phyloP scores from a whole-genome alignment of 495 filamentous ascomycete genomes.

The Podospora comata region DNA sequence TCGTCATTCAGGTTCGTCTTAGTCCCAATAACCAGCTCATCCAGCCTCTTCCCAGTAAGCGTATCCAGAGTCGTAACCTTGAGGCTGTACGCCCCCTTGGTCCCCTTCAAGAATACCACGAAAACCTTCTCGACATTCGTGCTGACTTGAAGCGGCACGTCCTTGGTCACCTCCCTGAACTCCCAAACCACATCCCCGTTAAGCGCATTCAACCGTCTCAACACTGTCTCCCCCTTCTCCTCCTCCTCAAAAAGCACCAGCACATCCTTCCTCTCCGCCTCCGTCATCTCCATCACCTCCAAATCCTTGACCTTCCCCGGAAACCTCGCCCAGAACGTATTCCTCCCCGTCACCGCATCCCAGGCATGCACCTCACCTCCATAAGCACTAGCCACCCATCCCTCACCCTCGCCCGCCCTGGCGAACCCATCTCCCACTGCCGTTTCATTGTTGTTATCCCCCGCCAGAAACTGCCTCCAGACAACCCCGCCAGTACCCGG shows the following conservation, averaged over 20 bases:
- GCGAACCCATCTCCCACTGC: slow-evolving; percentile 48
- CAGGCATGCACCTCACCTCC: slow-evolving; percentile 70
- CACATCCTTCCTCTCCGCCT: slow-evolving; percentile 62
- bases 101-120: slow-evolving; percentile 71
- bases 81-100: slow-evolving; percentile 64
- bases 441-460: neutral
- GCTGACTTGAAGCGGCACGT: slow-evolving; percentile 74
- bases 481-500: slow-evolving; percentile 78
- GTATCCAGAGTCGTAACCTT: slow-evolving; percentile 70
- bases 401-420: slow-evolving; percentile 68
- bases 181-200: slow-evolving; percentile 79
- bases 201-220: slow-evolving; percentile 67
- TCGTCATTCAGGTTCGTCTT: slow-evolving; percentile 66
- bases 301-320: slow-evolving; percentile 65
- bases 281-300: slow-evolving; percentile 72
- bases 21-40: slow-evolving; percentile 63
- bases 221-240: slow-evolving; percentile 46
- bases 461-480: slow-evolving; percentile 64
- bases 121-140: slow-evolving; percentile 70
- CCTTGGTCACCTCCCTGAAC: slow-evolving; percentile 61
- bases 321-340: slow-evolving; percentile 67
- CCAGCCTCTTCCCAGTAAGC: slow-evolving; percentile 61
- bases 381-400: slow-evolving; percentile 67
- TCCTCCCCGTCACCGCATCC: slow-evolving; percentile 75
- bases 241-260: slow-evolving; percentile 63